phyloP scores from a whole-genome alignment of 2,329 filamentous ascomycete species.

The Ophiostoma angusticollis region DNA sequence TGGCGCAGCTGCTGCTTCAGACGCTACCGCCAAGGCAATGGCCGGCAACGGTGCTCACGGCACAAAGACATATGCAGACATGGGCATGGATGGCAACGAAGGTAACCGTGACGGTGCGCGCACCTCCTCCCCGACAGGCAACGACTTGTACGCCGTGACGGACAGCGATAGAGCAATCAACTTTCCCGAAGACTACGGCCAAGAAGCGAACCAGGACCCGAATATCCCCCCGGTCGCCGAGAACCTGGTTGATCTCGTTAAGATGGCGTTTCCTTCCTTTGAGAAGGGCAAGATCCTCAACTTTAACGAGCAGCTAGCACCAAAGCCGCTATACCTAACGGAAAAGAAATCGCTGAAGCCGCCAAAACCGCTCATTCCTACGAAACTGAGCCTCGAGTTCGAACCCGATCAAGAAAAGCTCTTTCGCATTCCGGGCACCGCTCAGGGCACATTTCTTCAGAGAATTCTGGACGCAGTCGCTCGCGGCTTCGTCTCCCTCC shows the following conservation, averaged over 20 bases:
- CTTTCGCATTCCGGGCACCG: constrained; percentile 61
- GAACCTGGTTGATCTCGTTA: constrained; percentile 61
- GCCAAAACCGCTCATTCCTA: constrained; percentile 70
- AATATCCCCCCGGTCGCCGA: constrained; percentile 57
- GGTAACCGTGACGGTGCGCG: constrained; percentile 19
- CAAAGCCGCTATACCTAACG: constrained; percentile 64
- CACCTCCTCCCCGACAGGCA: constrained; percentile 18
- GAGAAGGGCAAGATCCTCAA: constrained; percentile 60
- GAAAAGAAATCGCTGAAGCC: constrained; percentile 68
- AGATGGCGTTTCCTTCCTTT: constrained; percentile 71
- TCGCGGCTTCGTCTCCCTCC: constrained; percentile 32
- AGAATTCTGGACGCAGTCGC: constrained; percentile 39
- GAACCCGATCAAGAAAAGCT: constrained; percentile 74
- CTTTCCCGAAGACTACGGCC: constrained; percentile 31
- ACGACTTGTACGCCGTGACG: constrained; percentile 19
- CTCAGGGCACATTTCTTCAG: constrained; percentile 39
- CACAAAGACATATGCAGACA: neutral
- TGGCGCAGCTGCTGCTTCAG: constrained; percentile 24
- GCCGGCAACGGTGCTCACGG: neutral
- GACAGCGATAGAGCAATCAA: constrained; percentile 25
- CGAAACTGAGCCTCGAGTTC: constrained; percentile 79
- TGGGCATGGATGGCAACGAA: constrained; percentile 2
- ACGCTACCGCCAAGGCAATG: neutral
- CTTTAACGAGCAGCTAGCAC: constrained; percentile 73
- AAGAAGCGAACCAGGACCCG: constrained; percentile 43